Evolutionary conservation across 345 rosid species (phyloP), one percentile per base, ranked within the genome.

Genomic region (Lagerstroemia speciosa): DNA sequence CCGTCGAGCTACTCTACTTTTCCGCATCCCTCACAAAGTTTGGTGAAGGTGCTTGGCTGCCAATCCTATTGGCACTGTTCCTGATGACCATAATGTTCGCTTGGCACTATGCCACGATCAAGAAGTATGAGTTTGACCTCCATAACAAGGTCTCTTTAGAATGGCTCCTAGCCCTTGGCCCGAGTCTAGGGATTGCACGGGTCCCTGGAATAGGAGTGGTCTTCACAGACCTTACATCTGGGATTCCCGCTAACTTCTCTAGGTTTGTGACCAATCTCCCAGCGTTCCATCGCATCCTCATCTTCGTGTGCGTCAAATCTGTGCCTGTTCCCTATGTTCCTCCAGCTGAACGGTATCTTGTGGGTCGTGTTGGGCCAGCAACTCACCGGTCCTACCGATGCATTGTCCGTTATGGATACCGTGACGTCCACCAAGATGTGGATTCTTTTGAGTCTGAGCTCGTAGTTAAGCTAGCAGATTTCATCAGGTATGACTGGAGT

Each of bases 341-440:
- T 14, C 75, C 70, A 16, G 60, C 61, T 2, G 75, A 72, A 31
- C 66, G 75, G 34, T 72, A 41, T 17, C 62, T 72, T 11, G 62
- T 72, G 40, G 75, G 71, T 34, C 75, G 75, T 1, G 66, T 72
- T n/a, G 75, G 75, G 8, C 71, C 75, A 0, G 62, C 57, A 14
- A 77, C 82, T 40, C 96, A 91, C 74, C 82, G 95, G 34, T 89
- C 96, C 57, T 93, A 93, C 74, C 83, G 99, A 63, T 93, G 96
- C 82, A 91, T 93, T 15, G 58, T 72, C n/a, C 65, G 71, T 32
- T 91, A 93, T 16, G 97, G 98, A 31, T 93, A 93, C 84, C 92
- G 97, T 0, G 98, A 93, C 20, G 97, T 93, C 31, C 97, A 91
- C 74, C 97, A 89, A 79, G 99, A 93, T 30, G 89, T 89, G 11